Percentiles rank a stretch among this genome's conserved stretches.
phyloP scores from a whole-genome alignment of 495 filamentous ascomycete genomes.

The Xylaria longipes region DNA sequence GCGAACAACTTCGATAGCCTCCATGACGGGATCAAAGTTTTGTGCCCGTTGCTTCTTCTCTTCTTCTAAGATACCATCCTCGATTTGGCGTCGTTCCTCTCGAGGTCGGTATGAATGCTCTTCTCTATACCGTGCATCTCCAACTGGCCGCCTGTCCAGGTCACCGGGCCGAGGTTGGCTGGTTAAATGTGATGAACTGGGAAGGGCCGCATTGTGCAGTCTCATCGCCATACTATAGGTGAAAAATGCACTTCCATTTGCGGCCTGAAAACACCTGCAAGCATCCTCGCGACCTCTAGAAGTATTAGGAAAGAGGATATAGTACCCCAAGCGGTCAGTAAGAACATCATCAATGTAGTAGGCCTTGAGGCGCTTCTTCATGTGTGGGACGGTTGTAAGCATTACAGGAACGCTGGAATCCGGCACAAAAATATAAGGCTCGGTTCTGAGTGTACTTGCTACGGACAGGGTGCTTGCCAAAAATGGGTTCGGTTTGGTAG shows the following conservation, averaged over 20 bases:
- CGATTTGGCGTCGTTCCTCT: constrained; percentile 64
- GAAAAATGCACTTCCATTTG: constrained; percentile 80
- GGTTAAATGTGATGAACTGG: constrained; percentile 47
- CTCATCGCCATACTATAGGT: constrained; percentile 95
- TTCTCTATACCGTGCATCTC: constrained; percentile 48
- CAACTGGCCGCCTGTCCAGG: constrained; percentile 31
- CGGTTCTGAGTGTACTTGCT: constrained; percentile 69
- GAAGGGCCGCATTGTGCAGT: constrained; percentile 59
- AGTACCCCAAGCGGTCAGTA: constrained; percentile 86
- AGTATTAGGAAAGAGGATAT: constrained; percentile 82
- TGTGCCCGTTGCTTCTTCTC: constrained; percentile 83
- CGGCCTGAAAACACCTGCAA: constrained; percentile 73
- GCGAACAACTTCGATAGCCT: constrained; percentile 76
- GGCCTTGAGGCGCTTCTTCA: constrained; percentile 83
- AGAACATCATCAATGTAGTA: constrained; percentile 79
- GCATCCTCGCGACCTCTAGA: constrained; percentile 78
- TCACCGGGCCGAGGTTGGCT: constrained; percentile 28
- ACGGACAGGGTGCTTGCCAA: constrained; percentile 66
- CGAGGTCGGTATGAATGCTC: constrained; percentile 56
- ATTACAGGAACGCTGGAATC: constrained; percentile 88
- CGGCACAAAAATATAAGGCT: constrained; percentile 93
- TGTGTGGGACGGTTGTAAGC: constrained; percentile 77
- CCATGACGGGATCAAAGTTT: constrained; percentile 84
- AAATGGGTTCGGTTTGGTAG: constrained; percentile 50
- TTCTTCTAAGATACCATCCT: constrained; percentile 79